Evolutionary conservation across 768 basidiomycete genomes (phyloP).

Genomic region (Neoboletus brunneissimus): DNA sequence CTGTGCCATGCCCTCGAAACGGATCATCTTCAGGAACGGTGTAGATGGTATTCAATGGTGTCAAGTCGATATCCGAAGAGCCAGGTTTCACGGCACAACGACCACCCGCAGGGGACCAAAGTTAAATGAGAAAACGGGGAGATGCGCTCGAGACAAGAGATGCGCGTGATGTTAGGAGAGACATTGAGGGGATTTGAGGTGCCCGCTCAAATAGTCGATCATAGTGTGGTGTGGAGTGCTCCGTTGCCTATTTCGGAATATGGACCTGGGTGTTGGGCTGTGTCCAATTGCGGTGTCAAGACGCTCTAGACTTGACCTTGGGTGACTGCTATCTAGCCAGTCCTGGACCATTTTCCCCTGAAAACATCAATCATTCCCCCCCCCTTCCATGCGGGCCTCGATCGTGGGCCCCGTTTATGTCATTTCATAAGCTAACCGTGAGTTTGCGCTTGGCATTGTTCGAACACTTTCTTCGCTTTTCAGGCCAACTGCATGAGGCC

Average conservation of each 20-base stretch:
- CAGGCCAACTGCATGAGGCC: background rate
- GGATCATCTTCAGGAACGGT: slow-evolving; percentile 52
- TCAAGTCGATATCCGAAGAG: background rate
- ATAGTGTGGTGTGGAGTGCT: slow-evolving; percentile 16
- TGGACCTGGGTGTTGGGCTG: slow-evolving; percentile 16
- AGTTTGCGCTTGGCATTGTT: background rate
- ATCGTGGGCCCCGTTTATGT: background rate
- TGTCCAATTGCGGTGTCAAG: slow-evolving; percentile 4
- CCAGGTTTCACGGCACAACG: slow-evolving; percentile 3
- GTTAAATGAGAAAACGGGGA: background rate
- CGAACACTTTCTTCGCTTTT: background rate
- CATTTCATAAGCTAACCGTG: background rate
- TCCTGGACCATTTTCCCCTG: slow-evolving; percentile 3
- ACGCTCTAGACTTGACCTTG: slow-evolving; percentile 20
- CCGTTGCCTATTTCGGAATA: slow-evolving; percentile 25
- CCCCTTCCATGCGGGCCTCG: background rate
- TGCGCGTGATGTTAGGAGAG: slow-evolving; percentile 12
- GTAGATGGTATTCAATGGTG: background rate
- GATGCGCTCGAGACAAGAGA: background rate
- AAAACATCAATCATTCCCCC: background rate
- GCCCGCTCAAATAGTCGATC: slow-evolving; percentile 30
- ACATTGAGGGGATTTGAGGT: slow-evolving; percentile 3
- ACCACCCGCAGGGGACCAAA: background rate
- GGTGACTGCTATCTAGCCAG: background rate
- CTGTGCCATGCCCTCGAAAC: slow-evolving; percentile 69